Conservation (phyloP, 345 rosid species). For the Luvunga scandens region DNA sequence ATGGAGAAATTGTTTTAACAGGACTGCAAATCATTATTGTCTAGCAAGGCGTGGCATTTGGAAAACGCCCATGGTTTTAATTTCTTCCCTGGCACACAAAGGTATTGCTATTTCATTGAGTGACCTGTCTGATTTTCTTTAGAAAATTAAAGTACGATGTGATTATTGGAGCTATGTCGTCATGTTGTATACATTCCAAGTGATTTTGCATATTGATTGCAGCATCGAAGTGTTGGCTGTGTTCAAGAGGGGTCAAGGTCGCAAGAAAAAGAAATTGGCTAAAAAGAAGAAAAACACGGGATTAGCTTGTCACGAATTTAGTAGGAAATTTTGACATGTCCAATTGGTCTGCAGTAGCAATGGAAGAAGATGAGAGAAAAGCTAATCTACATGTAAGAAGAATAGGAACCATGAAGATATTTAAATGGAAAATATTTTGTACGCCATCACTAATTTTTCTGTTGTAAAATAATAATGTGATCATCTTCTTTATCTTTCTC, state of each 20-base stretch:
- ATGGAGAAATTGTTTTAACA: constrained; percentile 21
- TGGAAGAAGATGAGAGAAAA: background rate
- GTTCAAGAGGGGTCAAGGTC: constrained; percentile 53
- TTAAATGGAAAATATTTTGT: background rate
- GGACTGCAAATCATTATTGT: constrained; percentile 79
- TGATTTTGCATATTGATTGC: constrained; percentile 24
- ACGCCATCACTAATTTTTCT: background rate
- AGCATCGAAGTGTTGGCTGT: constrained; percentile 84
- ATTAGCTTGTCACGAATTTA: background rate
- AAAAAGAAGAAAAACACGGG: constrained; percentile 42
- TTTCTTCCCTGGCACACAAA: constrained; percentile 93
- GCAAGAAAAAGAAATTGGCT: constrained; percentile 60
- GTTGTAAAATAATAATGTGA: background rate
- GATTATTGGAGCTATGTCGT: background rate
- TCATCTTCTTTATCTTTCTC: background rate
- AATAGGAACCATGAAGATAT: background rate
- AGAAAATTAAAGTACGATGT: background rate
- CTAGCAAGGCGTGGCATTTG: constrained; percentile 67
- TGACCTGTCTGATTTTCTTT: background rate
- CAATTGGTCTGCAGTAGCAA: background rate
- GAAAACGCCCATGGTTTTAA: constrained; percentile 88
- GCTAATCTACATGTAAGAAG: constrained; percentile 2
- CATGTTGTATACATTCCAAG: background rate
- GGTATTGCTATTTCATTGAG: constrained; percentile 35
- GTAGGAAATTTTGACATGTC: background rate